Base-by-base conservation (phyloP, 345 rosid genomes). In the Brassica carinata region DNA sequence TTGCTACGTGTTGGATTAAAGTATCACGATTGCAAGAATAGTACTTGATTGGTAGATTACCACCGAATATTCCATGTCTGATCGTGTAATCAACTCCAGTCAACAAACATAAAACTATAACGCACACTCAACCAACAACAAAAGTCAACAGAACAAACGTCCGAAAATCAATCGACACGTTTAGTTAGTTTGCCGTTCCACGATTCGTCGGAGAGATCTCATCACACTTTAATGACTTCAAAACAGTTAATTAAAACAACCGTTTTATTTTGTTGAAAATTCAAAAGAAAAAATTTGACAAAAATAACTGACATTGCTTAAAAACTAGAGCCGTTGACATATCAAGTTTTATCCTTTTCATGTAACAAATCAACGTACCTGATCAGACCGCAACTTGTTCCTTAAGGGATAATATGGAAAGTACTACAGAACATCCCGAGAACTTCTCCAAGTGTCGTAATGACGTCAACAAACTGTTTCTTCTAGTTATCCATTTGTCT, bases 381-480 rank as follows among this genome's bases (percentile, higher is more conserved):
- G 61, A 80, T 80, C 76, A 53, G 71, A 81, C 59, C 14, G 45
- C 72, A 76, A 76, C 64, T 71, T 70, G 83, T 9, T 15, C 18
- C 51, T 69, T 80, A 30, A 71, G 67, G 72, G 80, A 76, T 80
- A 34, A 80, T n/a, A 48, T 26, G 33, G 76, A 69, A 69, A 80
- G 38, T 75, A 38, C 15, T 65, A 38, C 77, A 62, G 30, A 67
- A 51, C 65, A 80, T 62, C 71, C 72, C 71, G 65, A 34, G 57
- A 81, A 70, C 76, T 81, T 81, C 83, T 71, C 80, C 84, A 81
- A 81, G 84, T 81, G 77, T 76, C 69, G 63, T 40, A 65, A 5
- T 64, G 26, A 72, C 84, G 59, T 79, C 83, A 84, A 30, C 81
- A 67, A 80, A 77, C 79, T 59, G 17, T 55, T 75, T 53, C 62